phyloP scores from a whole-genome alignment of 345 rosid genomes.

The thale cress (Arabidopsis thaliana) region DNA sequence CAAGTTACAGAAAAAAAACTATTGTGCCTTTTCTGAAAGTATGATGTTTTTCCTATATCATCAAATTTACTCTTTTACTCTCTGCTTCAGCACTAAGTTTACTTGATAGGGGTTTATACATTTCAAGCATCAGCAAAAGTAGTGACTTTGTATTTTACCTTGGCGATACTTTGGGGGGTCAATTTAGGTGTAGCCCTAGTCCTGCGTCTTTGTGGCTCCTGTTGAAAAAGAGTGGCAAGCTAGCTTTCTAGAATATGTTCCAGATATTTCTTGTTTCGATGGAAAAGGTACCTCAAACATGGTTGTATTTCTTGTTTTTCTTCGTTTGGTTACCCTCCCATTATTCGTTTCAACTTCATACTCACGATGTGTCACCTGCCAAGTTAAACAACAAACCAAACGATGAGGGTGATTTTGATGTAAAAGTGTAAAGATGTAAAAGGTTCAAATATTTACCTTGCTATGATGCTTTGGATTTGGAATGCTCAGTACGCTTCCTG shows the following conservation, averaged over 20 bases:
- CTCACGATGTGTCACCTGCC: conserved; percentile 5
- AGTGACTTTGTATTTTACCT: conserved; percentile 10
- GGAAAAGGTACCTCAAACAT: conserved; percentile 11
- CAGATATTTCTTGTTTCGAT: conserved; percentile 5
- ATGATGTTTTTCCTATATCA: conserved; percentile 5
- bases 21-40: not conserved
- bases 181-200: conserved; percentile 24
- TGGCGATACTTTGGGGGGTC: conserved; percentile 20
- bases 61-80: not conserved
- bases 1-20: conserved; percentile 7
- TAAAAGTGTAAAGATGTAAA: not conserved
- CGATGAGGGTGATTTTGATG: conserved; percentile 9
- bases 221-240: not conserved
- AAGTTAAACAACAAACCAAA: conserved; percentile 4
- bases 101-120: not conserved
- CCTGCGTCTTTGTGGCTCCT: conserved; percentile 28
- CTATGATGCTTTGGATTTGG: conserved; percentile 21
- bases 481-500: conserved; percentile 24
- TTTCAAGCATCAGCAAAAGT: not conserved
- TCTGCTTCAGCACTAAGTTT: conserved; percentile 4
- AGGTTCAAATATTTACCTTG: not conserved
- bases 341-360: conserved; percentile 10
- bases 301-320: conserved; percentile 25
- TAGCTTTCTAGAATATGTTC: conserved; percentile 8
- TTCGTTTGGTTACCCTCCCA: conserved; percentile 15